Evolutionary conservation across 495 filamentous ascomycete species (phyloP), one percentile per base, ranked within the genome.

Genomic region (Neurospora sp.): DNA sequence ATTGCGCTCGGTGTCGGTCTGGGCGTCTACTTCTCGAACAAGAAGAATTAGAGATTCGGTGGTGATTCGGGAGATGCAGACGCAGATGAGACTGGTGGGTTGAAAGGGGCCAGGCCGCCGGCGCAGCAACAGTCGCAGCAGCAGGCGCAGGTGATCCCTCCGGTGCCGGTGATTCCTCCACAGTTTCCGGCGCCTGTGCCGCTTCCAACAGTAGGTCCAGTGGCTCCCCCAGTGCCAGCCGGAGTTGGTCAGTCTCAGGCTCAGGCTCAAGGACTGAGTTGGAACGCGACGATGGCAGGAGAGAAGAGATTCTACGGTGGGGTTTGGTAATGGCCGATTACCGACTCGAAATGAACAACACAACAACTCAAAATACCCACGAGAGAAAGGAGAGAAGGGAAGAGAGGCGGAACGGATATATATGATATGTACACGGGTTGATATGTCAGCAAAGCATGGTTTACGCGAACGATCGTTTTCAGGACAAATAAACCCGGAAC

Each of bases 1-100:
- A 81, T 88, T 70, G 86, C 79, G 22, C 73, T 87, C 68, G 86
- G 83, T 68, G 79, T 88, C 47, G 84, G 80, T 31, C 72, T 86
- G 8, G 81, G 78, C 40, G 75, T 86, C 14, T 72, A 71, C 31
- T 9, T 82, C 38, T 68, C 73, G 27, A 75, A 71, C 45, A 73
- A 40, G 61, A 53, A 39, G 6, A 70, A 71, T 22, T 68, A 70
- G 20, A n/a, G 27, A 12, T 71, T 37, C 27, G 22, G 38, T 40
- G 68, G 71, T 44, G 35, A 8, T 41, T 45, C n/a, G 39, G 53
- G 27, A 65, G 27, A 16, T 65, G 18, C 22, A 65, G 53, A 65
- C 27, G 53, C 53, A 18, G 53, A 65, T 65, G 53, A 65, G 53
- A 7, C 53, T 65, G 53, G 53, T 16, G 53, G 53, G 14, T 35